Base-by-base conservation (phyloP, 345 rosid species). In the Camelina laxa region DNA sequence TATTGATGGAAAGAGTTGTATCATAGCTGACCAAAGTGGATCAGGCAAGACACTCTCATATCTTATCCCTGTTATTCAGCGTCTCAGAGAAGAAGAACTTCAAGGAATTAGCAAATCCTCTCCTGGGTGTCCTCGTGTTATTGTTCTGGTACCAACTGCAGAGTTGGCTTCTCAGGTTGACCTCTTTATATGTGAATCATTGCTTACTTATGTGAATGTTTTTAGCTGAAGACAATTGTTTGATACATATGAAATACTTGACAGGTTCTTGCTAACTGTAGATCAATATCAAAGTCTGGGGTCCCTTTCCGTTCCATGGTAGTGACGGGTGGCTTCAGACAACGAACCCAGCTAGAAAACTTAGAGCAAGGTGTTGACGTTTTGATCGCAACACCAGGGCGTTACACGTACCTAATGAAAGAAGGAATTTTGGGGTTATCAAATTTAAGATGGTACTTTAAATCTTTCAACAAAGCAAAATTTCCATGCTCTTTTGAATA, bases 21-120 rank as follows among this genome's bases (percentile, higher is more conserved):
- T 94, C 21, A 74, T 94, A 81, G 96, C 98, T 59, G 98, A 94
- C 77, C 99, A 95, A 84, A 95, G 97, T 85, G 99, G 99, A 65
- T 95, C 99, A 20, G 97, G 99, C 51, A 91, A 95, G 87, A 95
- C 99, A 30, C 68, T 95, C 76, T 91, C 99, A 67, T 95, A 91
- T 87, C 92, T 95, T 45, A 66, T 85, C 14, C 99, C 97, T 57
- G 66, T 87, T 33, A 84, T 91, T 77, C 99, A 90, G 81, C 86
- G 87, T 75, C 89, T 90, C 69, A 88, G 96, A 80, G 87, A 89
- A 79, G 97, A 91, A 74, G 99, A 95, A 75, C 86, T 89, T 49
- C 82, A 88, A 67, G 93, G 92, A 78, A 78, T 66, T 63, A 80
- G 88, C 77, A 82, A 84, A 72, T 81, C 90, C 14, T 80, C 84